phyloP scores from a whole-genome alignment of 805 yeast species.

The Candida quercuum region DNA sequence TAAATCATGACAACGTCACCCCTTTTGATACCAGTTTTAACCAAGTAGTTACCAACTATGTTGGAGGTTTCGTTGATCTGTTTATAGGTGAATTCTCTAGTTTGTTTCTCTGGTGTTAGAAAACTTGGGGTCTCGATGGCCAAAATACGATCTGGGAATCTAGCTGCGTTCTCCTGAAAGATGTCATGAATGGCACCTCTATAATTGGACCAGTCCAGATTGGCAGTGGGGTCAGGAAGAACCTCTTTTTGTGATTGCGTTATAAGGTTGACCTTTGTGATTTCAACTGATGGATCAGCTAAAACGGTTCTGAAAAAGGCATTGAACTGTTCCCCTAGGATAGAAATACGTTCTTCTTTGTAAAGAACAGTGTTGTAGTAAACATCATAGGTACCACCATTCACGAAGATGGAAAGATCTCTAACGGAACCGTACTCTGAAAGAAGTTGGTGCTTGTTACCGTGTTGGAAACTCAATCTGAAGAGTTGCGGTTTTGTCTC shows the following conservation, averaged over 20 bases:
- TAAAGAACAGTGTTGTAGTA: constrained; percentile 75
- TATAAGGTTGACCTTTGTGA: constrained; percentile 62
- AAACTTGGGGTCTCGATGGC: constrained; percentile 87
- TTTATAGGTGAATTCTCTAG: constrained; percentile 74
- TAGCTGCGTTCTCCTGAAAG: constrained; percentile 79
- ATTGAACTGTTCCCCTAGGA: constrained; percentile 67
- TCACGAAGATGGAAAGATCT: constrained; percentile 55
- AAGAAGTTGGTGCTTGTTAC: constrained; percentile 21
- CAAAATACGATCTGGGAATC: constrained; percentile 82
- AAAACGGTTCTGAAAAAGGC: constrained; percentile 41
- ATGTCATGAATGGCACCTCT: constrained; percentile 97
- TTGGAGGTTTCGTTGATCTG: constrained; percentile 94
- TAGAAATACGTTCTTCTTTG: constrained; percentile 59
- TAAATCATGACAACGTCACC: constrained; percentile 98
- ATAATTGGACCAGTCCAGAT: constrained; percentile 86
- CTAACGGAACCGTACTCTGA: constrained; percentile 46
- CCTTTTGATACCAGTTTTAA: constrained; percentile 70
- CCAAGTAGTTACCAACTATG: constrained; percentile 84
- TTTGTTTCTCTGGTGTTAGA: constrained; percentile 39
- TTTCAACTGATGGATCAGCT: constrained; percentile 31
- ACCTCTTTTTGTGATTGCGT: constrained; percentile 56
- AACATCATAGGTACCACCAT: constrained; percentile 34
- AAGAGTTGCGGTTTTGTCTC: constrained; percentile 61
- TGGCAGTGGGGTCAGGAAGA: constrained; percentile 83
- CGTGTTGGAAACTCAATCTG: constrained; percentile 49